Evolutionary conservation across 257 asterid species (phyloP), one percentile per base, ranked within the genome.

Genomic region (Petunia secreta): DNA sequence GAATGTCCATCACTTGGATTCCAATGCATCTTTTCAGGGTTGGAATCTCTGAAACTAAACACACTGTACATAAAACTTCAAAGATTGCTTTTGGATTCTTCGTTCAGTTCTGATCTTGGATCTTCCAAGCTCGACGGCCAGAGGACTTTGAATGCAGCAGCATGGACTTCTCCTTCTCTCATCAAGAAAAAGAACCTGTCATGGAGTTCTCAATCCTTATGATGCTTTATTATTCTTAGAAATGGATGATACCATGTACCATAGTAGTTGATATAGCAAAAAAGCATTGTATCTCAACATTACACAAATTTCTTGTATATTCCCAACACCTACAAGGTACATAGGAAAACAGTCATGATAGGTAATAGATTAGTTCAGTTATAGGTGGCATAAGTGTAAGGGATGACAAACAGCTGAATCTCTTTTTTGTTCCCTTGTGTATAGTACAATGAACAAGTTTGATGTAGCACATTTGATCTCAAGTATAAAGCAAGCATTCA

Each of bases 231-330:
- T 5, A 39, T 34, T 46, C 43, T 25, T 10, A 50, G 57, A 41
- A 10, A 71, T 48, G 77, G 59, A 48, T 48, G 43, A 66, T 77
- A 58, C 38, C 54, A 25, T 82, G 82, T 57, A 57, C 14, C 69
- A 44, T 66, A 44, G 69, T 82, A 82, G 77, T 38, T 50, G 67
- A 8, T 66, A 50, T 73, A 73, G 82, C 58, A 78, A 75, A 66
- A 64, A 54, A 66, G 25, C 15, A 53, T 74, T 55, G 75, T 53
- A 38, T 16, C 40, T 58, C 8, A 75, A 54, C 64, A 39, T 63
- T 64, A 66, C 68, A 64, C 13, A 39, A 8, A 59, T 66, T 64
- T 57, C 54, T 25, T 80, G 84, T 83, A 80, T 59, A 83, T 52
- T 80, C 15, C 37, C 65, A 77, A 64, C 48, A 57, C 78, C 65